Base-by-base conservation (phyloP, 768 basidiomycete genomes). In the Lepiota subincarnata region DNA sequence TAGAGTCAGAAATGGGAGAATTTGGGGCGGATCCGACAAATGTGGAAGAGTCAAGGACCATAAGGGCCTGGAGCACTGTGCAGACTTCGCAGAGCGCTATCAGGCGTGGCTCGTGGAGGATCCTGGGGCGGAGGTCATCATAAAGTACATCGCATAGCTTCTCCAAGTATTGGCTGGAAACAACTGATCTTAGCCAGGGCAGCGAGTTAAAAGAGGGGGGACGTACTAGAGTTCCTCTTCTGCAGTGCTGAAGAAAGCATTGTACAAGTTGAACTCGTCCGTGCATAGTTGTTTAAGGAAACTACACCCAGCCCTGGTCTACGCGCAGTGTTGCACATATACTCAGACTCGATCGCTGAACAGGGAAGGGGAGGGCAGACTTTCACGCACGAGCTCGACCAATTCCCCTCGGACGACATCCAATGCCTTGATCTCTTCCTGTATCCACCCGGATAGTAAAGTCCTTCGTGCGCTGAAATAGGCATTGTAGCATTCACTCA, bases 41-140 rank as follows among this genome's bases (percentile, higher is more conserved):
- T 3, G 61, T 68, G 0, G 81, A 73, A 14, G 89, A 76, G 63
- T 96, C 94, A 24, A 94, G 83, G 3, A 98, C 89, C 92, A 98
- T 98, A 38, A 98, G 76, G 0, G 95, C 96, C 65, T 95, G 91
- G 2, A 99, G 76, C 16, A 99, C 92, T 0, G 92, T 98, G 74
- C 96, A 99, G 20, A 98, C 92, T 66, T 95, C 90, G 65, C 94
- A 95, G 1, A 99, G 82, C 0, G 84, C 85, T 1, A 87, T 86
- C 42, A 99, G 80, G 4, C 88, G 83, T 0, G 87, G 86, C 63
- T 98, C 96, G 61, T 98, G 95, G 1, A 98, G 78, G 57, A 99
- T 98, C 4, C 95, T 85, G 4, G 96, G 97, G 1, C 96, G 88
- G 1, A 99, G 81, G 58, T 95, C 92, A 65, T 98, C 97, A 65